phyloP scores from a whole-genome alignment of 345 rosid species.

The Populus simonii region DNA sequence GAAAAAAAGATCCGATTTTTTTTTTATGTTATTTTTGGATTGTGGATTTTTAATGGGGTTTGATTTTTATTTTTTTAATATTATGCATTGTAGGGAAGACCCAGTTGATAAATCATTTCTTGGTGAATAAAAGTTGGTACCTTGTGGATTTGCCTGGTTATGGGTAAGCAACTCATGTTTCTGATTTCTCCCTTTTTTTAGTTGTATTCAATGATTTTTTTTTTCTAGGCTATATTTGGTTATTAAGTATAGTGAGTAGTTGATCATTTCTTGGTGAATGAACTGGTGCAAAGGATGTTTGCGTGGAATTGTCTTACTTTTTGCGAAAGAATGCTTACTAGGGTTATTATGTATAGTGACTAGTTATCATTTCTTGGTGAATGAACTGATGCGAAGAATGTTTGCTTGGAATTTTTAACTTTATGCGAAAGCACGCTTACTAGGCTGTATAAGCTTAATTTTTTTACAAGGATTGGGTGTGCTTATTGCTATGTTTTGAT shows the following conservation, averaged over 20 bases:
- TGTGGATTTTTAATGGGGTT: not conserved
- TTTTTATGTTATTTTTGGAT: not conserved
- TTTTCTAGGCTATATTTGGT: not conserved
- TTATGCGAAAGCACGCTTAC: too few relatives aligned
- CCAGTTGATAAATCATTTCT: constrained; percentile 87
- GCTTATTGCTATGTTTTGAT: too few relatives aligned
- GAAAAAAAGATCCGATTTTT: not conserved
- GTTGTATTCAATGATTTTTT: not conserved
- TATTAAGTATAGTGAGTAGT: too few relatives aligned
- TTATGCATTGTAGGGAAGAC: constrained; percentile 74
- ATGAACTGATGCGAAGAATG: too few relatives aligned
- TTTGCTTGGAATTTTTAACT: too few relatives aligned
- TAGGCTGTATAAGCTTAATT: too few relatives aligned
- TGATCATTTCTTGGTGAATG: too few relatives aligned
- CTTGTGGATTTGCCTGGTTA: constrained; percentile 97
- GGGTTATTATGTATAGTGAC: not conserved
- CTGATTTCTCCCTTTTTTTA: not conserved
- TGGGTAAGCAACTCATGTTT: constrained; percentile 49
- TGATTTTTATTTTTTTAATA: not conserved
- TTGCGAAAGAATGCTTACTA: too few relatives aligned
- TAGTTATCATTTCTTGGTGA: too few relatives aligned
- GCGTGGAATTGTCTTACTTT: too few relatives aligned
- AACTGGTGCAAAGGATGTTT: too few relatives aligned
- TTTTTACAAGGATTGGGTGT: too few relatives aligned
- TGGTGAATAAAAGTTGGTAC: constrained; percentile 94